phyloP scores from a whole-genome alignment of 129 eudicot genomes.

The Tagetes erecta region DNA sequence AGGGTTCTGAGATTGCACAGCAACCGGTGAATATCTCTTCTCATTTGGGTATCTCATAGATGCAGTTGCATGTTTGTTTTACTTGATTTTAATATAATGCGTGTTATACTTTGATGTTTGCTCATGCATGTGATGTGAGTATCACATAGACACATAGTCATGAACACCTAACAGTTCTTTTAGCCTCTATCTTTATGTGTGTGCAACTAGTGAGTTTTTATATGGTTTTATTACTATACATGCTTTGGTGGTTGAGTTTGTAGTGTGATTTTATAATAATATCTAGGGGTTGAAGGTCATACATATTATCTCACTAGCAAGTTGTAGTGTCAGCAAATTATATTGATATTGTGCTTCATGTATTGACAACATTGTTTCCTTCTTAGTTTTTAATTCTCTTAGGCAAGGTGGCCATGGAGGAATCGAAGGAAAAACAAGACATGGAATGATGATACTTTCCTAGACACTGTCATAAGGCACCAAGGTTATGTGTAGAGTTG shows the following conservation, averaged over 20 bases:
- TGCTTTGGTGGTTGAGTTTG: conserved; percentile 13
- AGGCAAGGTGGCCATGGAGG: conserved; percentile 18
- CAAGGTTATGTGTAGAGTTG: conserved; percentile 9
- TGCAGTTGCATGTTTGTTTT: conserved; percentile 30
- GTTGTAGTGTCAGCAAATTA: not conserved
- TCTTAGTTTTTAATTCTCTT: conserved; percentile 7
- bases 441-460: conserved; percentile 10
- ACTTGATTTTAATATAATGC: conserved; percentile 24
- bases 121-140: conserved; percentile 15
- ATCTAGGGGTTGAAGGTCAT: conserved; percentile 20
- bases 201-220: conserved; percentile 17
- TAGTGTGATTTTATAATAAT: conserved; percentile 24
- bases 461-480: conserved; percentile 21
- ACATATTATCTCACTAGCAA: conserved; percentile 19
- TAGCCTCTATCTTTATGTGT: not conserved
- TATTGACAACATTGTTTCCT: not conserved
- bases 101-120: conserved; percentile 11
- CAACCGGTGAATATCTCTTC: conserved; percentile 57
- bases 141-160: conserved; percentile 13
- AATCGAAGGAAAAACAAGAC: conserved; percentile 17
- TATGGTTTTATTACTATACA: conserved; percentile 18
- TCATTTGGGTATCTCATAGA: conserved; percentile 26
- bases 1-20: conserved; percentile 47
- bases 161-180: conserved; percentile 4
- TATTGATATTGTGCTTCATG: conserved; percentile 22